These are phyloP conservation scores for Floccularia luteovirens DNA, from an alignment of 768 basidiomycete genomes.

Conservation along the genomic window DNA sequence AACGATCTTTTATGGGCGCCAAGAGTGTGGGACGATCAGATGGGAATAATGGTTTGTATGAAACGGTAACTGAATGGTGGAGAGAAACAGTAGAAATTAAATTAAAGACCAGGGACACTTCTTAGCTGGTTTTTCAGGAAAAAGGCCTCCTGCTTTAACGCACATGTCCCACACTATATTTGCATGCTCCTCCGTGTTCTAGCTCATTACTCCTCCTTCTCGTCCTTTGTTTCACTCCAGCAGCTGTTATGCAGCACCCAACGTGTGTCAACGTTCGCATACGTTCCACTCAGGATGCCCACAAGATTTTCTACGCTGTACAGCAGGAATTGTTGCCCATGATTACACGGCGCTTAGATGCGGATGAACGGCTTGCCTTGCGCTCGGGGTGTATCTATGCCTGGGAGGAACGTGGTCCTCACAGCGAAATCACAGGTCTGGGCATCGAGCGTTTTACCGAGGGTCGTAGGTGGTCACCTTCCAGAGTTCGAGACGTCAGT, in stretches of 20 bases:
- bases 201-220: neutral
- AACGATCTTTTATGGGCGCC: too few relatives aligned
- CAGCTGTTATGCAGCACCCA: constrained; percentile 54
- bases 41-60: constrained; percentile 3
- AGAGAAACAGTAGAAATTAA: constrained; percentile 4
- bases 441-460: constrained; percentile 85
- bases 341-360: constrained; percentile 71
- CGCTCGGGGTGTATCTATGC: constrained; percentile 47
- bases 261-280: constrained; percentile 70
- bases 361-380: constrained; percentile 62
- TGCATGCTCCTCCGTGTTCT: neutral
- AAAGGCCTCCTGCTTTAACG: constrained; percentile 6
- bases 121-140: constrained; percentile 5
- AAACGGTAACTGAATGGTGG: constrained; percentile 1
- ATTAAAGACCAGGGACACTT: constrained; percentile 5
- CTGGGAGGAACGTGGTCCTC: constrained; percentile 74
- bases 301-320: constrained; percentile 74
- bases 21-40: too few relatives aligned
- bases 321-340: constrained; percentile 56
- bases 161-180: constrained; percentile 4
- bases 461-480: constrained; percentile 77
- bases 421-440: constrained; percentile 67
- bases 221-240: constrained; percentile 5
- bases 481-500: constrained; percentile 73
- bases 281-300: constrained; percentile 70